These are phyloP conservation scores for Penicillium hesseltinei DNA, from an alignment of 2,329 filamentous ascomycete species.

Conservation along the genomic window DNA sequence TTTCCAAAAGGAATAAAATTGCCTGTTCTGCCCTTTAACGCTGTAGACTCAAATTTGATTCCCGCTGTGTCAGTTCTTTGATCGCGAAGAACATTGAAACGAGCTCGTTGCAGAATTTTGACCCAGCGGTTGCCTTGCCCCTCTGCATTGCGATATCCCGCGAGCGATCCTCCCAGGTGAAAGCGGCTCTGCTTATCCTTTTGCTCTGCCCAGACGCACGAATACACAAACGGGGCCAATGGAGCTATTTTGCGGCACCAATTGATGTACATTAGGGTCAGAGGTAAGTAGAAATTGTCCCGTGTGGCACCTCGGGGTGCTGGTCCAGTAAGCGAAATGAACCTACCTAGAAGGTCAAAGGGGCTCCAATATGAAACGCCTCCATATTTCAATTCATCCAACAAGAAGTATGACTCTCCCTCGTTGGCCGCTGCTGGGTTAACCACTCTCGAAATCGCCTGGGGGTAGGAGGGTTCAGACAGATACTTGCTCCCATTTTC, in stretches of 20 bases:
- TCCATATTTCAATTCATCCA: neutral
- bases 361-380: neutral
- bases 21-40: rapidly evolving
- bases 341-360: neutral
- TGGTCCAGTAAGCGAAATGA: neutral
- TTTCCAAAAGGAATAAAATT: neutral
- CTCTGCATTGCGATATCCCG: neutral
- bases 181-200: neutral
- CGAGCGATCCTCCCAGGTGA: neutral
- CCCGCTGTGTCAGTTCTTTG: neutral
- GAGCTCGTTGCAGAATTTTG: neutral
- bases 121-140: neutral
- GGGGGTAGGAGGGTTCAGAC: neutral
- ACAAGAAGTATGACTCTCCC: neutral
- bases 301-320: neutral
- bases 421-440: neutral
- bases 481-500: neutral
- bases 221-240: neutral
- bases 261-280: neutral
- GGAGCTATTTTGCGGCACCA: neutral
- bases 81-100: neutral
- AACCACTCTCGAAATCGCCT: neutral
- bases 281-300: neutral
- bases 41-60: neutral
- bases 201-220: neutral